Base-by-base conservation (phyloP, 176 grass and related monocot species). In the Oryza meridionalis region DNA sequence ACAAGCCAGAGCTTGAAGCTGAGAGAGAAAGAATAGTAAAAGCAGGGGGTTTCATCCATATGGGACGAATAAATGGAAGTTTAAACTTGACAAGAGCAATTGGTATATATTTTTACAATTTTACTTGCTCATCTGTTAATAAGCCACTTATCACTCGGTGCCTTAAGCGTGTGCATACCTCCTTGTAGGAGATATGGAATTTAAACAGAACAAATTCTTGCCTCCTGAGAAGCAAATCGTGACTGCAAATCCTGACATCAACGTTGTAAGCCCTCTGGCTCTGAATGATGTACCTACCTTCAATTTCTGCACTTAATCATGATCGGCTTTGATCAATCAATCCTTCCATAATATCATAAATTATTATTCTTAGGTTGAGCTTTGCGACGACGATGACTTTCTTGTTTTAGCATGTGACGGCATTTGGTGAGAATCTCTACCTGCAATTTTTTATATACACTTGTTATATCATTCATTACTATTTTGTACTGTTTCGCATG, bases 1-100 rank as follows among this genome's bases (percentile, higher is more conserved):
- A 99, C 80, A 99, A 99, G 80, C 96, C 96, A 62, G 93, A 96
- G 61, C 88, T 92, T 69, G 82, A 88, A 44, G 89, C 81, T 59
- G 96, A 99, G 84, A 92, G 86, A 87, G 88, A 99, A n/a, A 96
- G 96, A 82, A 96, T 99, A 87, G 67, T 94, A 85, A 99, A 94
- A 79, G 96, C 96, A 72, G 96, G 96, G 19, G 96, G 96, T 8
- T 96, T 94, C 90, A 92, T 99, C 70, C 81, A 90, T 78, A 89
- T 82, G 82, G 96, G 96, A 43, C 85, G 96, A 74, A 79, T 99
- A 84, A 99, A 99, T 92, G 93, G 96, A 89, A 99, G 89, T 91
- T 86, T 99, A 75, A 99, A 99, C 78, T 90, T 99, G 58, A 42
- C 93, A 45, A 96, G 96, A 90, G 96, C 96, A 83, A 99, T 99